These are phyloP conservation scores for Termitomyces sp. DNA, from an alignment of 768 basidiomycete species.

Conservation along the genomic window DNA sequence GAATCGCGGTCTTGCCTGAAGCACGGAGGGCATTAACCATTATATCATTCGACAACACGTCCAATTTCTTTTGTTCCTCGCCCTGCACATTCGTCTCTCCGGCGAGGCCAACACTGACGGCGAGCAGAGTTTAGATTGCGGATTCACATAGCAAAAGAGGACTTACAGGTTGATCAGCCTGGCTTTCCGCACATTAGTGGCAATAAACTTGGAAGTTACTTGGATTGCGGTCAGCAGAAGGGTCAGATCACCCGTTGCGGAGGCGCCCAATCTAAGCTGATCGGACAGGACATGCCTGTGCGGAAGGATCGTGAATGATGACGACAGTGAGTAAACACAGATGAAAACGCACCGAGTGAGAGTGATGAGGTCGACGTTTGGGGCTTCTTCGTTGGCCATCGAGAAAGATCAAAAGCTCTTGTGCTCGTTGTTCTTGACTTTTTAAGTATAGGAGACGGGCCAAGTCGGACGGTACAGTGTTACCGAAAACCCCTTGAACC, in stretches of 20 bases:
- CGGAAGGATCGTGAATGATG: background rate
- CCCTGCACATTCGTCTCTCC: slow-evolving; percentile 97
- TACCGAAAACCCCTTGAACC: slow-evolving; percentile 13
- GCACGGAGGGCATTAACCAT: slow-evolving; percentile 97
- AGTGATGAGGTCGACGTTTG: slow-evolving; percentile 87
- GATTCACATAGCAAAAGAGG: background rate
- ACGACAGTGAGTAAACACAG: background rate
- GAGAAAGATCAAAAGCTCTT: slow-evolving; percentile 16
- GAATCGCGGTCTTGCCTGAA: slow-evolving; percentile 94
- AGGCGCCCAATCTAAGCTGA: slow-evolving; percentile 76
- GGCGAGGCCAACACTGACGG: slow-evolving; percentile 86
- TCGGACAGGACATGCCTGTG: slow-evolving; percentile 82
- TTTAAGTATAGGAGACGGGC: slow-evolving; percentile 10
- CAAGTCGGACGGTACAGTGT: slow-evolving; percentile 20
- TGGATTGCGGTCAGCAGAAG: slow-evolving; percentile 94
- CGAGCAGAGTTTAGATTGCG: slow-evolving; percentile 2
- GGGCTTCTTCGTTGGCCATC: slow-evolving; percentile 61
- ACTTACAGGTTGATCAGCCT: slow-evolving; percentile 94
- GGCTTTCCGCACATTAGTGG: slow-evolving; percentile 95
- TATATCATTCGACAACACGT: slow-evolving; percentile 97
- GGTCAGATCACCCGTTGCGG: slow-evolving; percentile 92
- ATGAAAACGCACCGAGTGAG: slow-evolving; percentile 71
- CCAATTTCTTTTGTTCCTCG: slow-evolving; percentile 99
- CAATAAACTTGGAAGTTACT: slow-evolving; percentile 95
- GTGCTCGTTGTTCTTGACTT: background rate